Percentiles rank a stretch among this genome's conserved stretches.
Evolutionary conservation across 1,284 basidiomycete genomes (phyloP).

Genomic region (Cutaneotrichosporon cyanovorans): DNA sequence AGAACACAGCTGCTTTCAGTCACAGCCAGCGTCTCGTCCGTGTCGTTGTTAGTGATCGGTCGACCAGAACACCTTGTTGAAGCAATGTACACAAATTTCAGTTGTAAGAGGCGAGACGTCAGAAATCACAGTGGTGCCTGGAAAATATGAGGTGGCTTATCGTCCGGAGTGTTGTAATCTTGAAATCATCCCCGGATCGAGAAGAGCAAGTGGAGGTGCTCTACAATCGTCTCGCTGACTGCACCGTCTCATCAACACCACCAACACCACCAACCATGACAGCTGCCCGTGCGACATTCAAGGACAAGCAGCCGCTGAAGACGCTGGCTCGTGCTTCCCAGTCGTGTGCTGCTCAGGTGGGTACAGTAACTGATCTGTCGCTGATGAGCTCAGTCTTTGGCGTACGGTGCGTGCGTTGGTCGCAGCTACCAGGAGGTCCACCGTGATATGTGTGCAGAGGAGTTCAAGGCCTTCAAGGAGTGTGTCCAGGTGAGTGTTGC

Average conservation of each 20-base stretch:
- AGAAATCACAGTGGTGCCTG: slow-evolving; percentile 1
- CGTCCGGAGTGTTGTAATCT: not conserved
- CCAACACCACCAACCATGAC: slow-evolving; percentile 12
- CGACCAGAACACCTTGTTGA: no score
- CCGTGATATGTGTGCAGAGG: slow-evolving; percentile 45
- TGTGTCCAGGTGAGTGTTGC: slow-evolving; percentile 44
- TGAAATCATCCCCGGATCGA: not conserved
- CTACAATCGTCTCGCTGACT: no score
- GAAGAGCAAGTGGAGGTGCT: no score
- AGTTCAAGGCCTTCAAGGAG: slow-evolving; percentile 47
- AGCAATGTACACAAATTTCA: slow-evolving; percentile 7
- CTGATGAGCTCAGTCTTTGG: slow-evolving; percentile 34
- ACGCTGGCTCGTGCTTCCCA: slow-evolving; percentile 37
- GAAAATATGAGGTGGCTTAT: not conserved
- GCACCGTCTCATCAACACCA: not conserved
- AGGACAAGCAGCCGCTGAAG: slow-evolving; percentile 40
- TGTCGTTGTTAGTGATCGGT: no score
- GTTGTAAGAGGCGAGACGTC: slow-evolving; percentile 1
- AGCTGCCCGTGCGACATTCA: slow-evolving; percentile 27
- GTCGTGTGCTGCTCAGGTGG: slow-evolving; percentile 38
- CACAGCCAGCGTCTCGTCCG: no score
- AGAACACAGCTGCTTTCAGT: not conserved
- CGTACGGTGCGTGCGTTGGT: slow-evolving; percentile 48
- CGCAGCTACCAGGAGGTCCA: slow-evolving; percentile 45
- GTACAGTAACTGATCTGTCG: not conserved